Evolutionary conservation across 176 grass and related monocot genomes (phyloP).

Genomic region (Hordeum marinum): DNA sequence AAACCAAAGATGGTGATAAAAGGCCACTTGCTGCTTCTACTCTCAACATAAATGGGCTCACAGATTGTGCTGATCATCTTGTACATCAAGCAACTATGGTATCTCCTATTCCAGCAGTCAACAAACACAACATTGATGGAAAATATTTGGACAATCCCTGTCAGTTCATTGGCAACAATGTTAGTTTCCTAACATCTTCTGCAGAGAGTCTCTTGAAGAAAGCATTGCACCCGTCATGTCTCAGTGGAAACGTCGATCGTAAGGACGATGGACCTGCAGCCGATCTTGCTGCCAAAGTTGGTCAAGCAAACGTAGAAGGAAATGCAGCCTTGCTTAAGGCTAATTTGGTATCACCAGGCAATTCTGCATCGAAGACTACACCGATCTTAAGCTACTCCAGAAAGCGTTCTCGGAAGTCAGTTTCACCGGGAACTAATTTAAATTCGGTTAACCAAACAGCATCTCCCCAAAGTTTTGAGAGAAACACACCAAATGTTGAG

Average conservation of each 20-base stretch:
- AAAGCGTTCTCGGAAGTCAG: constrained; percentile 36
- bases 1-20: constrained; percentile 13
- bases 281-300: constrained; percentile 10
- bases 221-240: neutral
- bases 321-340: neutral
- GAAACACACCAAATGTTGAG: constrained; percentile 8
- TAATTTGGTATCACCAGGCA: constrained; percentile 17
- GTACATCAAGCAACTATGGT: constrained; percentile 11
- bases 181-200: constrained; percentile 17
- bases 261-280: constrained; percentile 16
- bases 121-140: constrained; percentile 9
- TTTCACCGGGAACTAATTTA: constrained; percentile 44
- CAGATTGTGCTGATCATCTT: constrained; percentile 25
- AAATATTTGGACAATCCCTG: constrained; percentile 15
- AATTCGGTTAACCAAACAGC: constrained; percentile 10
- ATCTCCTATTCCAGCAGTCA: neutral
- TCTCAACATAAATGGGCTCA: constrained; percentile 1
- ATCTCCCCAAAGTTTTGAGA: constrained; percentile 14
- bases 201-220: constrained; percentile 32
- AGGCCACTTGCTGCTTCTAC: neutral
- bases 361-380: constrained; percentile 8
- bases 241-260: constrained; percentile 8
- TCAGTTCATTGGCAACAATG: constrained; percentile 19
- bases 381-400: constrained; percentile 38
- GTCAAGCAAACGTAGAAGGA: constrained; percentile 12